Evolutionary conservation across 148 eudicot species (phyloP).

Genomic region (Vaccinium corymbosum): DNA sequence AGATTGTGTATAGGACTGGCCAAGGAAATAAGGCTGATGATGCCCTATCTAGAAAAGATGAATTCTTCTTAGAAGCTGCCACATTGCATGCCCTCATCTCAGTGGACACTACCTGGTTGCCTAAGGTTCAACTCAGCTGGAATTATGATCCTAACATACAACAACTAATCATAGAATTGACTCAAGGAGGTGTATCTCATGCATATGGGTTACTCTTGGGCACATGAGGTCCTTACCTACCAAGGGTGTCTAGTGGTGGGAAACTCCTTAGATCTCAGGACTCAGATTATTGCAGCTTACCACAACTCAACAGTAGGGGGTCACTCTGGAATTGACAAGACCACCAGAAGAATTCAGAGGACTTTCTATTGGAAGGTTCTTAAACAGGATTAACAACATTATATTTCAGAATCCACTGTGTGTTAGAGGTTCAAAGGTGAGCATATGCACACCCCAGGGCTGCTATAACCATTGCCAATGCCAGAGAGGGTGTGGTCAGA

Average conservation of each 20-base stretch:
- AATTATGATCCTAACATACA: background rate
- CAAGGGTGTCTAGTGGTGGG: background rate
- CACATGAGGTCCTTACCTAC: background rate
- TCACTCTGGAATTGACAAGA: background rate
- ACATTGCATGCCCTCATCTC: fast-evolving
- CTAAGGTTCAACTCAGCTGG: background rate
- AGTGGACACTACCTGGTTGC: background rate
- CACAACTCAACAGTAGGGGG: background rate
- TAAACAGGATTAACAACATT: background rate
- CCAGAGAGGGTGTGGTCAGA: background rate
- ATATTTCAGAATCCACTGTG: background rate
- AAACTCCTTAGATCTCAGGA: fast-evolving
- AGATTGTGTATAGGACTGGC: background rate
- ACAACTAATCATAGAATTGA: background rate
- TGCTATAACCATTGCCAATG: background rate
- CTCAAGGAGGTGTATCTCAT: no score
- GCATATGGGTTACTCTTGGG: fast-evolving
- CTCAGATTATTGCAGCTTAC: background rate
- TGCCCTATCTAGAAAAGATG: background rate
- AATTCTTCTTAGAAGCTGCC: fast-evolving
- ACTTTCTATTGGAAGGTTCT: background rate
- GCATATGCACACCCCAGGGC: background rate
- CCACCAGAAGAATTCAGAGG: background rate
- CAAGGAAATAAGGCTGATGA: background rate
- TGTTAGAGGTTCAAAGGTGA: background rate